Evolutionary conservation across 2,329 filamentous ascomycete species (phyloP).

Genomic region (Penicillium digitatum): DNA sequence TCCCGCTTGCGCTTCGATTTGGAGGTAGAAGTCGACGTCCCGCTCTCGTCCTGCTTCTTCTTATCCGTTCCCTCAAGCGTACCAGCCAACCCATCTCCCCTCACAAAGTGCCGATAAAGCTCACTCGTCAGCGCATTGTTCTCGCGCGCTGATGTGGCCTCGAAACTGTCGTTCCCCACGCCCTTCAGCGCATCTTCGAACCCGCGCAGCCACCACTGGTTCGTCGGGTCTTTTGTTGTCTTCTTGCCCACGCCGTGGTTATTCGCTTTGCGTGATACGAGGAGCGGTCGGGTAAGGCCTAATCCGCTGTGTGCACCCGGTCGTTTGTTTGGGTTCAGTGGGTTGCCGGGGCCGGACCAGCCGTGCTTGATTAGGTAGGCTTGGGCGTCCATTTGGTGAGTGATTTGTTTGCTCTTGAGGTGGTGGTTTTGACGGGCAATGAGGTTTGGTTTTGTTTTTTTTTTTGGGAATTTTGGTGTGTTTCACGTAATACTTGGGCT

Average conservation of each 20-base stretch:
- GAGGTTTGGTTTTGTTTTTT: not conserved
- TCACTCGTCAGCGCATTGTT: slow-evolving; percentile 46
- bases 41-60: slow-evolving; percentile 9
- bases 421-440: not conserved
- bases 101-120: slow-evolving; percentile 81
- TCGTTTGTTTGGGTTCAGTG: slow-evolving; percentile 65
- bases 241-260: slow-evolving; percentile 78
- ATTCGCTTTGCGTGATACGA: slow-evolving; percentile 78
- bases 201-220: slow-evolving; percentile 96
- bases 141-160: slow-evolving; percentile 53
- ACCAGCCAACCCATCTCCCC: slow-evolving; percentile 71
- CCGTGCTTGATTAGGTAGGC: slow-evolving; percentile 80
- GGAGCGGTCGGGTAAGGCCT: slow-evolving; percentile 77
- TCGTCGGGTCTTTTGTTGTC: slow-evolving; percentile 57
- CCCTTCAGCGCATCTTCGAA: slow-evolving; percentile 87
- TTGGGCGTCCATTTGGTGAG: slow-evolving; percentile 68
- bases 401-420: not conserved
- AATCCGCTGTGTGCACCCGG: slow-evolving; percentile 57
- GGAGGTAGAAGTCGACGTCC: slow-evolving; percentile 8
- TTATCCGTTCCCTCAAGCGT: slow-evolving; percentile 47
- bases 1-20: slow-evolving; percentile 36
- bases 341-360: slow-evolving; percentile 85
- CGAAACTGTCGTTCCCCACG: slow-evolving; percentile 58
- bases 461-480: too few relatives aligned
- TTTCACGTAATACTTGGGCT: too few relatives aligned